These are phyloP conservation scores for Penicillium paxilli DNA, from an alignment of 495 filamentous ascomycete genomes.

Conservation along the genomic window DNA sequence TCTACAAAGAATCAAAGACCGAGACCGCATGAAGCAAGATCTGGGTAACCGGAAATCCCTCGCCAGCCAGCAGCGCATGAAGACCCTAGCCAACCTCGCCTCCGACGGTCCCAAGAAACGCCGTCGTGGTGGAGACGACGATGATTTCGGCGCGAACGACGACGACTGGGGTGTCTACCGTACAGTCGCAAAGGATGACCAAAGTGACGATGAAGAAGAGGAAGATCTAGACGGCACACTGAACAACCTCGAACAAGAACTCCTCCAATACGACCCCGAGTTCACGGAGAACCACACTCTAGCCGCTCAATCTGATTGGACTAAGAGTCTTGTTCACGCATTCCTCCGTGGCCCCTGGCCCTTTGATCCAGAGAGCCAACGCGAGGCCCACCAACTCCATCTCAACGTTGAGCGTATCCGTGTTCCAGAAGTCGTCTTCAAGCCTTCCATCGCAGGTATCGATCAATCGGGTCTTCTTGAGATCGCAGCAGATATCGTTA, in stretches of 20 bases:
- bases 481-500: slow-evolving; percentile 82
- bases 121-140: slow-evolving; percentile 75
- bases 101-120: slow-evolving; percentile 87
- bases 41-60: slow-evolving; percentile 94
- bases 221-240: slow-evolving; percentile 77
- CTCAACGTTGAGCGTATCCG: slow-evolving; percentile 96
- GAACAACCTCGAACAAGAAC: slow-evolving; percentile 73
- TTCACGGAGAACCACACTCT: slow-evolving; percentile 90
- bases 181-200: slow-evolving; percentile 76
- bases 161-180: slow-evolving; percentile 98
- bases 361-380: slow-evolving; percentile 76
- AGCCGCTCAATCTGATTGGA: slow-evolving; percentile 93
- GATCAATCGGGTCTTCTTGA: slow-evolving; percentile 94
- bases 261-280: slow-evolving; percentile 80
- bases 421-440: slow-evolving; percentile 93
- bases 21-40: slow-evolving; percentile 87
- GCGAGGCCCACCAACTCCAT: slow-evolving; percentile 84
- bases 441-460: slow-evolving; percentile 90
- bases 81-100: slow-evolving; percentile 93
- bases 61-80: slow-evolving; percentile 95
- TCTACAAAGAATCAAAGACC: slow-evolving; percentile 85
- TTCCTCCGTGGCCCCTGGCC: slow-evolving; percentile 86
- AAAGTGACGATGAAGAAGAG: slow-evolving; percentile 77
- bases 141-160: slow-evolving; percentile 95
- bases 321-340: slow-evolving; percentile 81